A percentile compares a stretch with the other conserved stretches of the same genome.
phyloP scores from a whole-genome alignment of 1,284 basidiomycete species.

The Takashimella tepidaria region DNA sequence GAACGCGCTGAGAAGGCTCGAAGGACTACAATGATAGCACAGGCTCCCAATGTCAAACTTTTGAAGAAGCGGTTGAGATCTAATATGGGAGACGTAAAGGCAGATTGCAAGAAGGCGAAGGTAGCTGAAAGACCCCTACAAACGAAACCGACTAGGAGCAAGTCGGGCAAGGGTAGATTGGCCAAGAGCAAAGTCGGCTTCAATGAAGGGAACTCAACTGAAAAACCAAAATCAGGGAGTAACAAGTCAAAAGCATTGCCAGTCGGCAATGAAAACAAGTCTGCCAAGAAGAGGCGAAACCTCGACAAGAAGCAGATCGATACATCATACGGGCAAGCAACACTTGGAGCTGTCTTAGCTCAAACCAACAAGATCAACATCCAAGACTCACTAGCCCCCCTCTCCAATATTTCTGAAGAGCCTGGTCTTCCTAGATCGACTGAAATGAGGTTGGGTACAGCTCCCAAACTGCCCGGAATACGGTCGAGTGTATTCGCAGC shows the following conservation, averaged over 20 bases:
- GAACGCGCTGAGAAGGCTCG: not conserved
- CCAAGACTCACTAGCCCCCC: not conserved
- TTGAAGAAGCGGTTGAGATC: not conserved
- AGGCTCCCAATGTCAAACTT: too few species aligned
- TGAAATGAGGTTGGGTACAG: not conserved
- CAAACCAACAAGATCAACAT: not conserved
- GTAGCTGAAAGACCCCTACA: too few species aligned
- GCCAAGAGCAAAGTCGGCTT: not conserved
- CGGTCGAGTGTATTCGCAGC: conserved; percentile 20
- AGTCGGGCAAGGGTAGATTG: not conserved
- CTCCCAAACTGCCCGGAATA: too few species aligned
- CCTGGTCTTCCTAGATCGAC: not conserved
- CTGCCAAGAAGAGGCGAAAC: too few species aligned
- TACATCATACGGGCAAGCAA: too few species aligned
- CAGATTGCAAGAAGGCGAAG: too few species aligned
- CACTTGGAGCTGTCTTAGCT: not conserved
- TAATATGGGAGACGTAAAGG: not conserved
- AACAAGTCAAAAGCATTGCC: too few species aligned
- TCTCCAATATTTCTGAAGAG: not conserved
- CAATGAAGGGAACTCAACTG: not conserved
- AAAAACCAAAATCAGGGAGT: not conserved
- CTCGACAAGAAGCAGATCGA: too few species aligned
- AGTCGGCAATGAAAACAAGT: too few species aligned
- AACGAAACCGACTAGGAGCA: too few species aligned
- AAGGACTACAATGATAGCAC: not conserved